phyloP scores from a whole-genome alignment of 2,329 filamentous ascomycete genomes.

The Cladophialophora psammophila region DNA sequence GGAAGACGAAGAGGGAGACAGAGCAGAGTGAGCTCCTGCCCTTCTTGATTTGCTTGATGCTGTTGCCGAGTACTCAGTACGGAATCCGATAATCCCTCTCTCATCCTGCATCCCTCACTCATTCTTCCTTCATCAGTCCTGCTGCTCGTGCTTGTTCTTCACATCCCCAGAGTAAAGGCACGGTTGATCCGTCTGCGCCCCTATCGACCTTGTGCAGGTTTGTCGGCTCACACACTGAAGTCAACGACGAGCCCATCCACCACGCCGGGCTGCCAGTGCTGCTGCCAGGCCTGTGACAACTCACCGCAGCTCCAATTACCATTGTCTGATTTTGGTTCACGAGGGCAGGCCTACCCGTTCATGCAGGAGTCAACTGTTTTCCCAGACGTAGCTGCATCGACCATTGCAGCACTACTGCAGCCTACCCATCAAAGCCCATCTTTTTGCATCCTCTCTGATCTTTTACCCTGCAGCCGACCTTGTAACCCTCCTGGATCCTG shows the following conservation, averaged over 20 bases:
- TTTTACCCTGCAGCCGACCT: slow-evolving; percentile 25
- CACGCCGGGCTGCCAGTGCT: background rate
- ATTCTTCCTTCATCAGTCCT: no score
- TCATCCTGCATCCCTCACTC: no score
- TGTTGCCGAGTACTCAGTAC: no score
- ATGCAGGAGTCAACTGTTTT: slow-evolving; percentile 30
- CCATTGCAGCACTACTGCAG: slow-evolving; percentile 34
- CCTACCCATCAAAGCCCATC: slow-evolving; percentile 13
- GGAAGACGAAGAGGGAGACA: no score
- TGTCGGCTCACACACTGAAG: slow-evolving; percentile 2
- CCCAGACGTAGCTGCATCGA: slow-evolving; percentile 26
- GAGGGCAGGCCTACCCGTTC: slow-evolving; percentile 24
- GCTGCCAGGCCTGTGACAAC: slow-evolving; percentile 15
- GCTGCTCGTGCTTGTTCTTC: background rate
- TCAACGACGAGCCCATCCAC: background rate
- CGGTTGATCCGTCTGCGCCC: background rate
- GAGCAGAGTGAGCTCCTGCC: no score
- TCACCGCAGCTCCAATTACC: slow-evolving; percentile 9
- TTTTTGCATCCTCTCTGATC: slow-evolving; percentile 6
- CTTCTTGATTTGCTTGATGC: no score
- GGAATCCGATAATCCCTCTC: no score
- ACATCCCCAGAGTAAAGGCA: background rate
- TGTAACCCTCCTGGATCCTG: slow-evolving; percentile 19
- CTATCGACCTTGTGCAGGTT: background rate
- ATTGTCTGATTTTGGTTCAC: slow-evolving; percentile 28